A percentile compares a stretch with the other conserved stretches of the same genome.
Conservation (phyloP, 2,329 filamentous ascomycete genomes). For the Neopestalotiopsis rosae region DNA sequence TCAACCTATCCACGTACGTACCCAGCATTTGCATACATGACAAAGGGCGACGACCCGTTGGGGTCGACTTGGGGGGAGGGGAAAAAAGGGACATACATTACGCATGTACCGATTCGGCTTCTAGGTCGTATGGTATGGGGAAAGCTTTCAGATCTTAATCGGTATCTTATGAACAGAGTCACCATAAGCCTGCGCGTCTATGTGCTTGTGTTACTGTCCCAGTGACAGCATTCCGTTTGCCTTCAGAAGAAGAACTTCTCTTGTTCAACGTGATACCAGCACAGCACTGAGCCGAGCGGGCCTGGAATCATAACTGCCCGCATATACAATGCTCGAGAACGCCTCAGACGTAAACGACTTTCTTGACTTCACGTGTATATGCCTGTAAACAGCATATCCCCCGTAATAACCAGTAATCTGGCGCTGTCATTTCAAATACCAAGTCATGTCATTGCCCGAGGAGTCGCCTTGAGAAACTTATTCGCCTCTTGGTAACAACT, state of each 20-base stretch:
- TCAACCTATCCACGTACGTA: not conserved
- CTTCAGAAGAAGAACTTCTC: not conserved
- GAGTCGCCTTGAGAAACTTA: not conserved
- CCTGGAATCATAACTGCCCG: not conserved
- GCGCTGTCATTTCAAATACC: not conserved
- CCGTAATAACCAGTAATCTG: not conserved
- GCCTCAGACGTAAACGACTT: not conserved
- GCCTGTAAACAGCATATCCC: not conserved
- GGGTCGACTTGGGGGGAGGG: constrained; percentile 6
- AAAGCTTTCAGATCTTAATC: not conserved
- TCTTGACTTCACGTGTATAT: not conserved
- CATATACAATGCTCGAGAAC: not conserved
- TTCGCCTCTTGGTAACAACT: not conserved
- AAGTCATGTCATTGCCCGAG: not conserved
- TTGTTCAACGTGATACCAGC: constrained; percentile 2
- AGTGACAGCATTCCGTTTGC: not conserved
- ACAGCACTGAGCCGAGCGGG: not conserved
- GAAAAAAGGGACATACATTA: not conserved
- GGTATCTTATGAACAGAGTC: not conserved
- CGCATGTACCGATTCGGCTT: constrained; percentile 4
- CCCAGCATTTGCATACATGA: not conserved
- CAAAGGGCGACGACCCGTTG: not conserved
- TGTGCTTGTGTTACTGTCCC: not conserved
- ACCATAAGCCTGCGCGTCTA: not conserved
- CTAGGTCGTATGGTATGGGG: not conserved